Evolutionary conservation across 2,329 filamentous ascomycete genomes (phyloP), one percentile per base, ranked within the genome.

Genomic region (Xylaria digitata): DNA sequence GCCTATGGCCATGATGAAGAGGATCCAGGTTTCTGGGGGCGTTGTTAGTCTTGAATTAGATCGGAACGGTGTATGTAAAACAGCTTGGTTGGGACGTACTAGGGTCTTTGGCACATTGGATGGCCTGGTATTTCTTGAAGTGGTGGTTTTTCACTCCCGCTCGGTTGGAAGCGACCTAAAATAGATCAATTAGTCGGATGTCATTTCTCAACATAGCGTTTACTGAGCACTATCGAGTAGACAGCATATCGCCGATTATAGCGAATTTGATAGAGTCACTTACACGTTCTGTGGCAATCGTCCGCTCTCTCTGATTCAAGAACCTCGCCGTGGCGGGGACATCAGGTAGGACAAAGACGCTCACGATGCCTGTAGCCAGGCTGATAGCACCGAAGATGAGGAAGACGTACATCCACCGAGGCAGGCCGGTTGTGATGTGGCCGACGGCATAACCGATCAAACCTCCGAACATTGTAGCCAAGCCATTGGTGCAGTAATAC

Each of bases 271-370:
- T 3, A 37, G 13, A 23, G 4, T 7, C 30, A 72, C 71, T 65
- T 54, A 72, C 71, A 52, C 86, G 82, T 54, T 84, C 83, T 13
- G 86, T 80, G 4, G 85, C 85, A 17, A 89, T 82, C 1, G 78
- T 78, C 57, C 84, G 85, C 73, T 92, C 89, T 54, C 86, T 82
- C 0, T 80, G 74, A 4, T 79, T 84, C 42, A 93, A 82, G 73
- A 89, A 91, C 66, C 84, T 86, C 2, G 89, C 87, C 0, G 85
- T 88, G 21, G 87, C 83, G 0, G 89, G 88, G 1, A 84, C 81
- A 73, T 92, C 88, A 0, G 90, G 86, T 1, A 92, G 80, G 46
- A 87, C 75, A 69, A 87, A 83, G 77, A 86, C 84, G 15, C 85
- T 85, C 1, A 84, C 75, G 8, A 89, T 75, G 0, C 86, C 87